Evolutionary conservation across 2,329 filamentous ascomycete genomes (phyloP), one percentile per base, ranked within the genome.

Genomic region (Fusarium denticulatum): DNA sequence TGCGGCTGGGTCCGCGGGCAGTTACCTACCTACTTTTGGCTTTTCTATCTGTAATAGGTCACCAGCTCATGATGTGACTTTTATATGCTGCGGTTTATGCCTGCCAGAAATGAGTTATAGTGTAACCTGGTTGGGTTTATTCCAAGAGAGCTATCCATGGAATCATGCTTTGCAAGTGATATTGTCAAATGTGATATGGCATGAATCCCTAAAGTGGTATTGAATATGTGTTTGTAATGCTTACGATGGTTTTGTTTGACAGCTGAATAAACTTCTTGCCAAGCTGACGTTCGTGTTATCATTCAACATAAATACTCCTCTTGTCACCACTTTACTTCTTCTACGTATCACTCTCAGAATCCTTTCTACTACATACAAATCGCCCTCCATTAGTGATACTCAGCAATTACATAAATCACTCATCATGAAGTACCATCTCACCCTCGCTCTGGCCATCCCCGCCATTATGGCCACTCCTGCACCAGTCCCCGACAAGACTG

Each of bases 141-240:
- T 22, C 8, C 24, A 46, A 28, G 24, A 46, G 24, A 46, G 8
- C 3, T 5, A 15, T 15, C 18, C 24, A 28, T 28, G 43, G 0
- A 46, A 28, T 15, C 13, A 28, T 13, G 24, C 18, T 28, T 15
- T 46, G 1, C 20, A 46, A 11, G 13, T 28, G 6, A 28, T 7
- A 22, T 0, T 46, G 4, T 14, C 0, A 7, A 0, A 14, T 22
- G 13, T 28, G 3, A 5, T 28, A 22, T 46, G 8, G 6, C 4
- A 3, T 15, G 8, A 28, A 5, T 46, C 0, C 43, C 12, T 46
- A 14, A 15, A 22, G 12, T 1, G 13, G 12, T 0, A 46, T 28
- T 28, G 24, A 11, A 46, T 5, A 7, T 11, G 20, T 46, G 12
- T 46, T 46, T 46, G 12, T 46, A 15, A 28, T 46, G 13, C 6